Conservation (phyloP, 306 rosid species). For the Quercus agrifolia region DNA sequence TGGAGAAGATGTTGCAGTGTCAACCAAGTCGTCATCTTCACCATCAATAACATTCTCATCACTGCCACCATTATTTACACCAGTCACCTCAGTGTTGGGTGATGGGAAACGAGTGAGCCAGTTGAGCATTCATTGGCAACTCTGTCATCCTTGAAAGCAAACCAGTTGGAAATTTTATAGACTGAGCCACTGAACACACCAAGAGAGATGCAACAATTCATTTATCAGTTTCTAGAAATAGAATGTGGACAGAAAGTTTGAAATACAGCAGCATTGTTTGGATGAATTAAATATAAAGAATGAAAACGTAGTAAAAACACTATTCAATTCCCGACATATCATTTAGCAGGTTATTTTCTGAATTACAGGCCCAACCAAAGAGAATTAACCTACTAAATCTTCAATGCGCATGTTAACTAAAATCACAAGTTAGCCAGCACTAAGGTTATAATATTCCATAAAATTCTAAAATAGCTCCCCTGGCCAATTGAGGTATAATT, state of each 20-base stretch:
- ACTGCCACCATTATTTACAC: conserved; percentile 23
- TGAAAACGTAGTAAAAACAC: too few relatives aligned
- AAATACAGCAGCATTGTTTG: neutral
- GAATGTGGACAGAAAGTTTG: neutral
- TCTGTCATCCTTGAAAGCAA: conserved; percentile 81
- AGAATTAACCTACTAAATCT: neutral
- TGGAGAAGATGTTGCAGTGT: conserved; percentile 68
- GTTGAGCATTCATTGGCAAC: conserved; percentile 64
- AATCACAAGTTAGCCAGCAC: neutral
- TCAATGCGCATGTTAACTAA: neutral
- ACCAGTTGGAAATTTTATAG: conserved; percentile 90
- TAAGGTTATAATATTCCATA: neutral
- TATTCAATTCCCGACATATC: too few relatives aligned
- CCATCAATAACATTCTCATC: conserved; percentile 52
- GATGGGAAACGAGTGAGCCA: conserved; percentile 68
- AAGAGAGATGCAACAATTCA: conserved; percentile 8
- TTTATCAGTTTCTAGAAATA: too few relatives aligned
- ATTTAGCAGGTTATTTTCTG: neutral
- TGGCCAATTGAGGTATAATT: neutral
- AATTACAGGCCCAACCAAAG: neutral
- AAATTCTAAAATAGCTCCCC: neutral
- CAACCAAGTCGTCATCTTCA: conserved; percentile 81
- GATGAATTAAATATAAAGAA: too few relatives aligned
- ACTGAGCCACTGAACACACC: conserved; percentile 71
- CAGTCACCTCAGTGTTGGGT: conserved; percentile 53